These are phyloP conservation scores for Tylopilus orsonianus DNA, from an alignment of 1,284 basidiomycete species.

Conservation along the genomic window DNA sequence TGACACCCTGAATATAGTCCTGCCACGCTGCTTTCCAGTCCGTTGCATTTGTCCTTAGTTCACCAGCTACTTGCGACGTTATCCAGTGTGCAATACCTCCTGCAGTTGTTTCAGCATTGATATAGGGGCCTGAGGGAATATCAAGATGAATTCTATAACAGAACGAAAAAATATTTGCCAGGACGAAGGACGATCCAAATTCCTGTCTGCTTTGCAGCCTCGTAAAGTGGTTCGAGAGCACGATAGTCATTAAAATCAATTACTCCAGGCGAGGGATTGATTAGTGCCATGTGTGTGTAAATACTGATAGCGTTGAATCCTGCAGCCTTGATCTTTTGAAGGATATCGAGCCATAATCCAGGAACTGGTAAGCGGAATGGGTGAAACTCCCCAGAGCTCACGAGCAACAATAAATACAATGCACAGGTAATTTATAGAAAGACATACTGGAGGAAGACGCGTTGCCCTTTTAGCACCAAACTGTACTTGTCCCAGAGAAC, in stretches of 20 bases:
- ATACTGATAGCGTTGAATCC: constrained; percentile 78
- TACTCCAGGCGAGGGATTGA: constrained; percentile 73
- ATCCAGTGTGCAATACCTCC: constrained; percentile 81
- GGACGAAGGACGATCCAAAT: constrained; percentile 67
- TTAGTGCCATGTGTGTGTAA: constrained; percentile 73
- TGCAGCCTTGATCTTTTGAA: constrained; percentile 78
- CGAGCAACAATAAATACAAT: constrained; percentile 3
- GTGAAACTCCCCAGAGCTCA: constrained; percentile 75
- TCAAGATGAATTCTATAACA: constrained; percentile 17
- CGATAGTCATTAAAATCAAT: constrained; percentile 72
- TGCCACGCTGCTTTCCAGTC: constrained; percentile 72
- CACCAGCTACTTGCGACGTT: constrained; percentile 64
- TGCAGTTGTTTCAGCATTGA: constrained; percentile 80
- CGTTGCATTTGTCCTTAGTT: constrained; percentile 61
- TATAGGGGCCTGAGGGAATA: constrained; percentile 48
- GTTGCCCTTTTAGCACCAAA: constrained; percentile 34
- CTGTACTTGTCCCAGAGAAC: constrained; percentile 35
- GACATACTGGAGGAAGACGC: constrained; percentile 34
- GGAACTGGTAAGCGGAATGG: constrained; percentile 81
- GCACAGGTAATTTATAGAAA: background rate
- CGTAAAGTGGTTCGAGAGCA: constrained; percentile 66
- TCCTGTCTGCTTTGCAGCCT: constrained; percentile 60
- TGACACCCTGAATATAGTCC: constrained; percentile 69
- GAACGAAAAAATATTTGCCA: constrained; percentile 34
- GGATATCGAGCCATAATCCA: constrained; percentile 77